Conservation (phyloP, 495 filamentous ascomycete genomes). For the Tuber magnatum region DNA sequence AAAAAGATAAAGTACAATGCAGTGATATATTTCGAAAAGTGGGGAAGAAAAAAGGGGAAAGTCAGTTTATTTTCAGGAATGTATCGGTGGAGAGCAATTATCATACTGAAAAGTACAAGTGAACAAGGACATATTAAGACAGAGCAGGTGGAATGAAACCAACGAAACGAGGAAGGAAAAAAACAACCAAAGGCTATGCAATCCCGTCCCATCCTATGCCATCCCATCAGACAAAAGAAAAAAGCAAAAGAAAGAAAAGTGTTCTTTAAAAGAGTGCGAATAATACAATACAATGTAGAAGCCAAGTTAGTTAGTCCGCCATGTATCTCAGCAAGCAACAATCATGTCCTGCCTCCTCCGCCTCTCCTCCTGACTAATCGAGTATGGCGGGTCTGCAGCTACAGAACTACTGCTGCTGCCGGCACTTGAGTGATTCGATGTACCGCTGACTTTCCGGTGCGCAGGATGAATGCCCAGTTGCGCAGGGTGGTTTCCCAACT, state of each 20-base stretch:
- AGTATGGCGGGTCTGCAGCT: constrained; percentile 25
- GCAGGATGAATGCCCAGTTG: constrained; percentile 30
- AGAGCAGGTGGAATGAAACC: background rate
- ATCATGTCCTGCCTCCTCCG: constrained; percentile 11
- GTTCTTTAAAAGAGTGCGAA: background rate
- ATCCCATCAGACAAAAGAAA: constrained; percentile 8
- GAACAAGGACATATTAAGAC: constrained; percentile 3
- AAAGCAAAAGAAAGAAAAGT: constrained; percentile 8
- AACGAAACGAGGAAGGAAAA: background rate
- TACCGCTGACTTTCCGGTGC: constrained; percentile 20
- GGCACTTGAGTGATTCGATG: constrained; percentile 4
- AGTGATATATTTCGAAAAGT: background rate
- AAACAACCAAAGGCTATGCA: background rate
- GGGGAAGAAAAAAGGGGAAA: background rate
- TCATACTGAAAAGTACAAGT: constrained; percentile 6
- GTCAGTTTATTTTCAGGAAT: background rate
- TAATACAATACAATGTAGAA: background rate
- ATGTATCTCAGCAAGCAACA: constrained; percentile 13
- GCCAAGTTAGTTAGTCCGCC: background rate
- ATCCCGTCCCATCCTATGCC: background rate
- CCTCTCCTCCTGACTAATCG: constrained; percentile 25
- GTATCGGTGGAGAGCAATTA: background rate
- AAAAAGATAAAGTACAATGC: background rate
- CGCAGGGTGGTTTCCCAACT: constrained; percentile 15
- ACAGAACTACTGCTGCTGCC: constrained; percentile 16